These are phyloP conservation scores for Aspergillus tamarii DNA, from an alignment of 2,329 filamentous ascomycete species.

Conservation along the genomic window DNA sequence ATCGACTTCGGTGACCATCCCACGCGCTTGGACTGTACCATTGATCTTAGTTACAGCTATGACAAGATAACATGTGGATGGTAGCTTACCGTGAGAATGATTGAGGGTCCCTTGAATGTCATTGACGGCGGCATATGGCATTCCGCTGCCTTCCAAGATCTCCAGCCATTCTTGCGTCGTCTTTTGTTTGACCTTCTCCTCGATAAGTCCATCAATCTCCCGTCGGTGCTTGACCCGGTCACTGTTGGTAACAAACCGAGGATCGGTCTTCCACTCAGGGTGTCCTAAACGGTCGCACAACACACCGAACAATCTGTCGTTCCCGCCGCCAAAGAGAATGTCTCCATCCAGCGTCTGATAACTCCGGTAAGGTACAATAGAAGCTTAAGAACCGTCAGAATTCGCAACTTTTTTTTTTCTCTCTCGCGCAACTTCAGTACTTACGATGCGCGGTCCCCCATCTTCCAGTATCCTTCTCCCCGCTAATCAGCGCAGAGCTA, in stretches of 20 bases:
- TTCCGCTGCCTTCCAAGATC: conserved; percentile 82
- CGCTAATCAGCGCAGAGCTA: conserved; percentile 85
- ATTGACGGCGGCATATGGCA: conserved; percentile 95
- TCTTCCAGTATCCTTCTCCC: conserved; percentile 80
- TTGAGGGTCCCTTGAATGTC: conserved; percentile 83
- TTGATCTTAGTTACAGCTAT: background rate
- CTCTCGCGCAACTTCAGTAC: conserved; percentile 22
- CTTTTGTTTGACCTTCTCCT: conserved; percentile 71
- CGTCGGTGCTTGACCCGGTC: conserved; percentile 68
- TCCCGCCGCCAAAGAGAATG: conserved; percentile 66
- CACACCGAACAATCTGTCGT: conserved; percentile 64
- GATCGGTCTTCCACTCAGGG: conserved; percentile 61
- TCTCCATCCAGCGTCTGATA: conserved; percentile 69
- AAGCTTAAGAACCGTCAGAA: conserved; percentile 61
- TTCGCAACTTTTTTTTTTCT: background rate
- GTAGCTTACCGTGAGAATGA: conserved; percentile 73
- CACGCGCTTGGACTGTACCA: conserved; percentile 65
- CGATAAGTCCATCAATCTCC: conserved; percentile 77
- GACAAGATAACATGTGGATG: background rate
- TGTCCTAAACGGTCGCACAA: conserved; percentile 61
- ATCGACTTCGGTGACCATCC: conserved; percentile 88
- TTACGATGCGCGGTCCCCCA: conserved; percentile 96
- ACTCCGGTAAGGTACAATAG: conserved; percentile 91
- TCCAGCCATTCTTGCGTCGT: conserved; percentile 88
- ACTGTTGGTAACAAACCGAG: conserved; percentile 62